Base-by-base conservation (phyloP, 345 rosid species). In the Gossypium arboreum region DNA sequence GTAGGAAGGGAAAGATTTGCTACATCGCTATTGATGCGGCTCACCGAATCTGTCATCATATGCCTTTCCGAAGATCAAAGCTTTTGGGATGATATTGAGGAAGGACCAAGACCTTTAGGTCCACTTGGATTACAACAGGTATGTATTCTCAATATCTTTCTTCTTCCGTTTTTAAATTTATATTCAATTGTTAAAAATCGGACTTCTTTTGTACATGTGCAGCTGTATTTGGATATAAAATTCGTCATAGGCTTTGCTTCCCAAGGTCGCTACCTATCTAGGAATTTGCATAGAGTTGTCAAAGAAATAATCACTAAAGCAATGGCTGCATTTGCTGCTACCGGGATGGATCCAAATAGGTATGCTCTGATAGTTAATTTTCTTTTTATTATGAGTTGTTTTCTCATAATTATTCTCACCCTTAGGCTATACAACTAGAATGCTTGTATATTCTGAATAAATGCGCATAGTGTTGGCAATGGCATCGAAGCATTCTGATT, bases 81-180 rank as follows among this genome's bases (percentile, higher is more conserved):
- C 78, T 96, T 96, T 77, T 96, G 99, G 99, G 97, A 89, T 81
- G 99, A 96, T 74, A 93, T 96, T 63, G 98, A 92, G 82, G 97
- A 92, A 70, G 99, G 99, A 67, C 98, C 94, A 58, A 87, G 87
- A 85, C 89, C 97, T 54, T 79, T 96, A 80, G 98, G 97, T 74
- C 88, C 95, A 83, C 87, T 89, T 80, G 99, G 98, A 78, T 82
- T 96, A 71, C 98, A 85, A 56, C 97, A 96, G 88, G 99, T 84
- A 79, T 25, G 82, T 27, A 29, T 74, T 68, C 77, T 66, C 69
- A 54, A 24, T 41, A 72, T 79, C 73, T 54, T 75, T 61, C 68
- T 43, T 1, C 73, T 57, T 67, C 16, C 6, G 29, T 57, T 43
- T 77, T 6, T 43, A 27, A n/a, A 11, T 43, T 13, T 13, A 27